Evolutionary conservation across 805 yeast genomes (phyloP).

Genomic region (Clavispora fructus): DNA sequence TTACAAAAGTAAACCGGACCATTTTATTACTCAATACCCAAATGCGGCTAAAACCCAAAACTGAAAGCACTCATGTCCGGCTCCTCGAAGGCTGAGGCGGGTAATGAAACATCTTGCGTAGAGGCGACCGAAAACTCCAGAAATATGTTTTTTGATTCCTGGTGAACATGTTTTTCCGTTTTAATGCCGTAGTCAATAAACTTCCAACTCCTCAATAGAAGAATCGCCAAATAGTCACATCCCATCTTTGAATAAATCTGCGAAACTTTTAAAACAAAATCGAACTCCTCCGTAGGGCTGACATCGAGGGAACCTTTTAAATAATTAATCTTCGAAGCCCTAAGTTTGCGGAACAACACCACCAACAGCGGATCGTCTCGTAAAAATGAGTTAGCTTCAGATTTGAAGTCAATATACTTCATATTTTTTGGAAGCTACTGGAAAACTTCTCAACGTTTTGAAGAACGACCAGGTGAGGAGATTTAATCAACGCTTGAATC

Average conservation of each 20-base stretch:
- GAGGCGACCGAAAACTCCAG: conserved; percentile 12
- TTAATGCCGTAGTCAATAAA: conserved; percentile 31
- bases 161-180: conserved; percentile 1
- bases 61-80: conserved; percentile 75
- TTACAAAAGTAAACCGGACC: neutral
- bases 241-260: conserved; percentile 82
- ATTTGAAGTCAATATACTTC: conserved; percentile 8
- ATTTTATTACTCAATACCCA: neutral
- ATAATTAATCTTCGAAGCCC: conserved; percentile 48
- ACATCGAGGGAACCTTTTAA: conserved; percentile 46
- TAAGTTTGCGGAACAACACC: conserved; percentile 56
- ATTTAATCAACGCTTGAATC: conserved; percentile 58
- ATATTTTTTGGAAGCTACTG: conserved; percentile 13
- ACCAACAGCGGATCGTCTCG: conserved; percentile 81
- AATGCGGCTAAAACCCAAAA: conserved; percentile 30
- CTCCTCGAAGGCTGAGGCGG: conserved; percentile 57
- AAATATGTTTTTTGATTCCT: conserved; percentile 6
- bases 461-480: conserved; percentile 37
- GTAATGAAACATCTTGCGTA: conserved; percentile 14
- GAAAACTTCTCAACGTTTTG: conserved; percentile 19
- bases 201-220: conserved; percentile 62
- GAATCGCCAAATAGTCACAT: conserved; percentile 71
- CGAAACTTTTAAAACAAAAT: conserved; percentile 57
- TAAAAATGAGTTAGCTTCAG: conserved; percentile 35
- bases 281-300: conserved; percentile 46